Conservation (phyloP, 805 yeast genomes). For the Candida odintsovae region DNA sequence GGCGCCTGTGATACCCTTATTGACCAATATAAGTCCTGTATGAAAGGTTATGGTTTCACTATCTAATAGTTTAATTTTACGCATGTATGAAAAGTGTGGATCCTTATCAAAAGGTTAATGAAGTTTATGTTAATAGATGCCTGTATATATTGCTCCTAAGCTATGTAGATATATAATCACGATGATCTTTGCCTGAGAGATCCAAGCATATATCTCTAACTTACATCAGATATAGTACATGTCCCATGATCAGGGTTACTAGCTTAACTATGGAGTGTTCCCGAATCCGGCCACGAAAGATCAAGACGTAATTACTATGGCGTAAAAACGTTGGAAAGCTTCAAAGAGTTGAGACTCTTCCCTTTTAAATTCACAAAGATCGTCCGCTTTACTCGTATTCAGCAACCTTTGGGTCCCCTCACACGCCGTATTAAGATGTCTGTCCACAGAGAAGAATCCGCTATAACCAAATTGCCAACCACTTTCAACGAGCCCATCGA, state of each 20-base stretch:
- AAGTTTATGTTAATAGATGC: not conserved
- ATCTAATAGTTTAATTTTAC: slow-evolving; percentile 20
- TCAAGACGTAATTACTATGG: not conserved
- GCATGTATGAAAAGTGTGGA: not conserved
- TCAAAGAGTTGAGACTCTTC: not conserved
- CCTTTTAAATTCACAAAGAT: not conserved
- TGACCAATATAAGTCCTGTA: slow-evolving; percentile 72
- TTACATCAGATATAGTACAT: too few relatives aligned
- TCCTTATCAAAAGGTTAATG: not conserved
- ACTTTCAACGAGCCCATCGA: slow-evolving; percentile 60
- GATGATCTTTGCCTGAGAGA: too few relatives aligned
- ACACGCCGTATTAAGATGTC: slow-evolving; percentile 17
- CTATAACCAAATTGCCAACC: slow-evolving; percentile 32
- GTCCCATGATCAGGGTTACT: too few relatives aligned
- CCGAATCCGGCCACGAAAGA: too few relatives aligned
- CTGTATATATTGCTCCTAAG: not conserved
- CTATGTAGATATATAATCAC: too few relatives aligned
- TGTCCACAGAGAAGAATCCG: slow-evolving; percentile 22
- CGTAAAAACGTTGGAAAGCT: not conserved
- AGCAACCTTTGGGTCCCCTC: not conserved
- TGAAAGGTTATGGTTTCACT: slow-evolving; percentile 87
- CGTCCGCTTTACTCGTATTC: slow-evolving; percentile 6
- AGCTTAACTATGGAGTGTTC: too few relatives aligned
- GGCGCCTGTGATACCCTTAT: slow-evolving; percentile 75
- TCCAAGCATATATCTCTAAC: too few relatives aligned